Evolutionary conservation across 2,329 filamentous ascomycete genomes (phyloP).

Genomic region (Tolypocladium guangdongense): DNA sequence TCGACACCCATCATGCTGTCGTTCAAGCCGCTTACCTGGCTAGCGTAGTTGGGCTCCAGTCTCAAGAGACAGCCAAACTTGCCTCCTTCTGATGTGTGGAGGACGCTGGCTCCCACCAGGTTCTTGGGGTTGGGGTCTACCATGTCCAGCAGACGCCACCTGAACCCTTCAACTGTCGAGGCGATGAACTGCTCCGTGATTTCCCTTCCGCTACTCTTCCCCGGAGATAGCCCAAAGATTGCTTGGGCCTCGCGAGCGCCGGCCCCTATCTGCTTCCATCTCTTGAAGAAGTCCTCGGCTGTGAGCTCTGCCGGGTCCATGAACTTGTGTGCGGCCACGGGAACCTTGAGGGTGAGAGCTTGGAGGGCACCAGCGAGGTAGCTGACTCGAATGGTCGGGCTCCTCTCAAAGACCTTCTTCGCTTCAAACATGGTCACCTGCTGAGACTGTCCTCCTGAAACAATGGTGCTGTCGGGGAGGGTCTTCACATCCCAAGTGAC

Average conservation of each 20-base stretch:
- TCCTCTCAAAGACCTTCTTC: conserved; percentile 66
- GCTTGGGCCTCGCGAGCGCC: conserved; percentile 76
- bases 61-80: conserved; percentile 92
- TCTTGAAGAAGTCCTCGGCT: conserved; percentile 94
- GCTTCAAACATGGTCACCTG: conserved; percentile 94
- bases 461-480: conserved; percentile 73
- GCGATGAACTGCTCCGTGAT: conserved; percentile 63
- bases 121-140: conserved; percentile 93
- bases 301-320: conserved; percentile 85
- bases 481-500: conserved; percentile 81
- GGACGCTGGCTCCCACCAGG: conserved; percentile 79
- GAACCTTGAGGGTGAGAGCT: conserved; percentile 81
- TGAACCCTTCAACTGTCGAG: conserved; percentile 69
- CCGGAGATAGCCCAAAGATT: conserved; percentile 58
- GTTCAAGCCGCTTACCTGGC: conserved; percentile 54
- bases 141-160: conserved; percentile 74
- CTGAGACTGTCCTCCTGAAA: conserved; percentile 67
- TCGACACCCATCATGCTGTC: background rate
- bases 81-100: conserved; percentile 70
- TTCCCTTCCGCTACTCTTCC: conserved; percentile 41
- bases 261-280: conserved; percentile 97
- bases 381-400: conserved; percentile 85
- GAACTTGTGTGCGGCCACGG: conserved; percentile 84
- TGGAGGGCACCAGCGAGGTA: conserved; percentile 92
- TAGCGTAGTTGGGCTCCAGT: conserved; percentile 87